Evolutionary conservation across 2,329 filamentous ascomycete species (phyloP).

Genomic region (Arthrobotrys pseudoclavata): DNA sequence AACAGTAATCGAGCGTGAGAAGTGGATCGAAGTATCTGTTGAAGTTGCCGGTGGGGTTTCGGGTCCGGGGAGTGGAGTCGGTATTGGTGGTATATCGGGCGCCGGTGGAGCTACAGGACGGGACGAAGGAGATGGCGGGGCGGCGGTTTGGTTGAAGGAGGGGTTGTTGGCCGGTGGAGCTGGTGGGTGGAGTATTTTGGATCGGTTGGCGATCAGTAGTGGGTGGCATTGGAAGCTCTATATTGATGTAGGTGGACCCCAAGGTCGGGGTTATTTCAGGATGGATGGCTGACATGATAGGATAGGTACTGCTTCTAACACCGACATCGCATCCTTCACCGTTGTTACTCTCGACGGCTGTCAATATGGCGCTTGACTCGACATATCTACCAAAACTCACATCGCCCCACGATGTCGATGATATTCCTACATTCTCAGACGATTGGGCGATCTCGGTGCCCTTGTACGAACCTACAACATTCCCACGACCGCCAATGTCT

Average conservation of each 20-base stretch:
- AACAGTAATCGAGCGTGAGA: slow-evolving; percentile 66
- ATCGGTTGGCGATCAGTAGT: slow-evolving; percentile 85
- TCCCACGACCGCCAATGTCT: slow-evolving; percentile 82
- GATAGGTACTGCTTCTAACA: slow-evolving; percentile 90
- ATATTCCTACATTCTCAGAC: slow-evolving; percentile 87
- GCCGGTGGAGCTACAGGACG: slow-evolving; percentile 61
- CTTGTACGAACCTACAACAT: slow-evolving; percentile 73
- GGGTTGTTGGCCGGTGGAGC: slow-evolving; percentile 46
- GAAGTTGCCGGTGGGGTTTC: slow-evolving; percentile 93
- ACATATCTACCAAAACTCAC: slow-evolving; percentile 86
- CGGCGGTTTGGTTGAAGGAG: slow-evolving; percentile 59
- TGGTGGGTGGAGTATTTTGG: slow-evolving; percentile 67
- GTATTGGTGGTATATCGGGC: slow-evolving; percentile 54
- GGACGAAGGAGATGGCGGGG: slow-evolving; percentile 57
- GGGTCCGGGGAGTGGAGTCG: slow-evolving; percentile 67
- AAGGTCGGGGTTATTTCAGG: slow-evolving; percentile 31
- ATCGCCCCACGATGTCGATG: slow-evolving; percentile 90
- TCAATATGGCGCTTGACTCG: slow-evolving; percentile 90
- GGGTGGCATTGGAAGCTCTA: slow-evolving; percentile 97
- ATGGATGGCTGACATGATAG: slow-evolving; percentile 33
- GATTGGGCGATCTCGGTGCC: slow-evolving; percentile 89
- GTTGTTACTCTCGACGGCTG: slow-evolving; percentile 90
- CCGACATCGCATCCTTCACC: slow-evolving; percentile 89
- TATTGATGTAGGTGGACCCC: slow-evolving; percentile 78
- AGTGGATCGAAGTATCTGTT: slow-evolving; percentile 90